Base-by-base conservation (phyloP, 257 asterid species). In the Capsicum rhomboideum region DNA sequence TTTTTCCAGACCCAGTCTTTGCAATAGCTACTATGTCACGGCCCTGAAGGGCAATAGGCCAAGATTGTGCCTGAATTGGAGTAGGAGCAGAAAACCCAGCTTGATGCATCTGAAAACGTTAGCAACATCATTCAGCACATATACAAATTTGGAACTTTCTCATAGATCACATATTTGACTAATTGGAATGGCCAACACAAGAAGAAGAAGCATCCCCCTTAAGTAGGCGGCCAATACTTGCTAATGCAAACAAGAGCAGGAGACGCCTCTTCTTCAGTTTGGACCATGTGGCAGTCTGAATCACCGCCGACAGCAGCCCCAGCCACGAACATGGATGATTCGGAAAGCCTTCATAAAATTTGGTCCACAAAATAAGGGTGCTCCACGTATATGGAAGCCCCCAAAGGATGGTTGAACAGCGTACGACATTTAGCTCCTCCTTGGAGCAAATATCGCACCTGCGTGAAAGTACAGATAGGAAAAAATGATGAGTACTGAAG, bases 361-460 rank as follows among this genome's bases (percentile, higher is more conserved):
- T 93, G 93, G 96, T 90, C 96, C 95, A 90, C 82, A 88, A 90
- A 85, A 86, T 84, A 90, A 90, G 93, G 98, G 95, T 87, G 84
- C 96, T 91, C 96, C 96, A 91, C 90, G 91, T 87, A 88, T 85
- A 93, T 88, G 94, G 90, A 88, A 92, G 91, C 92, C 91, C 93
- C 92, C 91, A 85, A 89, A 83, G 86, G 90, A 90, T 89, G 93
- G 90, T 68, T 80, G 86, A 95, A 93, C 96, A 92, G 94, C 83
- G 98, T 94, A 93, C 98, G 97, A 93, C 97, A 93, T 93, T 93
- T 90, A 85, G 90, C 97, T 97, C 97, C 98, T 91, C 91, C 98
- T 82, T 80, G 97, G 98, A 95, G 99, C 99, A 93, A 97, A 93
- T 93, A 93, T 95, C 98, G 97, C 96, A 95, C 95, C 98, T 97